Evolutionary conservation across 805 yeast species (phyloP).

Genomic region (Blastobotrys peoriensis): DNA sequence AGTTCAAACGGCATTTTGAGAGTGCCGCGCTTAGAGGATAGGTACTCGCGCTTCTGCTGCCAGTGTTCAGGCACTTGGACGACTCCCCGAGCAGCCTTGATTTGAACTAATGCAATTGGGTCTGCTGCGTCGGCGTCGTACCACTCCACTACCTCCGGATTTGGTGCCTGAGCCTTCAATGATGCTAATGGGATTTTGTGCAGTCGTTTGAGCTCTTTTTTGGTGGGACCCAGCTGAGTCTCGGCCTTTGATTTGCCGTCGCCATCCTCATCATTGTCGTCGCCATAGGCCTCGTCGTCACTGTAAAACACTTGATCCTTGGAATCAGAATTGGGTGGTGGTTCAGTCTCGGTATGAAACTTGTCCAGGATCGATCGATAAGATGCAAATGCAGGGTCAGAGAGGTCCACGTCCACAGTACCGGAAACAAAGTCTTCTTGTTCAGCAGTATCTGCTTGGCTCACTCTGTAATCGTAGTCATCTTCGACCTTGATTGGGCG

Average conservation of each 20-base stretch:
- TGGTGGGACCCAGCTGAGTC: constrained; percentile 26
- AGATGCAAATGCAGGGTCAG: constrained; percentile 31
- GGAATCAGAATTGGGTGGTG: constrained; percentile 16
- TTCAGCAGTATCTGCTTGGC: constrained; percentile 4
- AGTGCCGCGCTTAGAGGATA: constrained; percentile 57
- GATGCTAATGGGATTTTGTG: constrained; percentile 60
- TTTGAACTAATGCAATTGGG: constrained; percentile 56
- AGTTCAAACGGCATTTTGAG: constrained; percentile 68
- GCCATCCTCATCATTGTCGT: constrained; percentile 27
- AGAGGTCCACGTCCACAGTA: constrained; percentile 23
- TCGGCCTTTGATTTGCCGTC: constrained; percentile 26
- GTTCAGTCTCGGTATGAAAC: constrained; percentile 27
- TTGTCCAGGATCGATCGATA: constrained; percentile 33
- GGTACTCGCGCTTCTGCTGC: constrained; percentile 70
- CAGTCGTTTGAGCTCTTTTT: constrained; percentile 45
- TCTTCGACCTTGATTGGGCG: constrained; percentile 4
- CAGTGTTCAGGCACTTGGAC: constrained; percentile 83
- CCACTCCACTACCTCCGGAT: constrained; percentile 81
- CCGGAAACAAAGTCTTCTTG: constrained; percentile 8
- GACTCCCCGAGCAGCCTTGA: constrained; percentile 60
- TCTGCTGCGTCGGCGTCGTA: constrained; percentile 78
- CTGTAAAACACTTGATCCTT: constrained; percentile 30
- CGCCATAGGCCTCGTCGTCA: constrained; percentile 30
- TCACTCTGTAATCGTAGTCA: background rate
- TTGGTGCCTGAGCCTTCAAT: constrained; percentile 52